phyloP scores from a whole-genome alignment of 2,329 filamentous ascomycete species.

The Exophiala sideris region DNA sequence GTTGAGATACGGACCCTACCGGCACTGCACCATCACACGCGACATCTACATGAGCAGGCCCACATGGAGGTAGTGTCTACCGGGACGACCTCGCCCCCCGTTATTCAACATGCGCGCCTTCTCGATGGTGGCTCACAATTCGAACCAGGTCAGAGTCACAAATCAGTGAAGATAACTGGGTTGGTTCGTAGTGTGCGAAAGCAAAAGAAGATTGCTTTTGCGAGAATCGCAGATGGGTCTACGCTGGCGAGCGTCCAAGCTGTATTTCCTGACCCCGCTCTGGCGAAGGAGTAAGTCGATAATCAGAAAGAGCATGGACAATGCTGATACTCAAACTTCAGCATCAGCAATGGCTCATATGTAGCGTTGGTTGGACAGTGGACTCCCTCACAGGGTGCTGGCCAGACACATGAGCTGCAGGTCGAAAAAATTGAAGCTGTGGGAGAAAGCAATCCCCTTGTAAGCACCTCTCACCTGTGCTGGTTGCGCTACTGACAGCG shows the following conservation, averaged over 20 bases:
- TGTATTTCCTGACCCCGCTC: slow-evolving; percentile 63
- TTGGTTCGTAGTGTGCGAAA: slow-evolving; percentile 56
- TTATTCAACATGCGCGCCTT: slow-evolving; percentile 13
- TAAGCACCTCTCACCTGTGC: neutral
- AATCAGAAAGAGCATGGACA: slow-evolving; percentile 29
- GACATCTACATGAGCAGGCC: neutral
- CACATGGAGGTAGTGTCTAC: neutral
- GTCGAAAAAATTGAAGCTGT: slow-evolving; percentile 66
- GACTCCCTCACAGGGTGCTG: slow-evolving; percentile 61
- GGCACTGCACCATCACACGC: slow-evolving; percentile 3
- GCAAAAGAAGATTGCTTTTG: slow-evolving; percentile 80
- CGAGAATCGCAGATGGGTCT: slow-evolving; percentile 82
- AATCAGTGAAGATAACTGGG: slow-evolving; percentile 19
- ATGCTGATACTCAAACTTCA: slow-evolving; percentile 38
- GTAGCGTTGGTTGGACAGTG: slow-evolving; percentile 75
- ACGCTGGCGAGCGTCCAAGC: slow-evolving; percentile 76
- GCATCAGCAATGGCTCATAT: slow-evolving; percentile 76
- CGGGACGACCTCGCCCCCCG: neutral
- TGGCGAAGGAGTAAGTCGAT: slow-evolving; percentile 66
- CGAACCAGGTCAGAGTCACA: neutral
- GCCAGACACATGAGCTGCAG: slow-evolving; percentile 77
- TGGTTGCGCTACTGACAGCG: slow-evolving; percentile 1
- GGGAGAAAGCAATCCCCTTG: slow-evolving; percentile 63
- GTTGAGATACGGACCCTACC: neutral
- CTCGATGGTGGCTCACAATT: neutral